Evolutionary conservation across 2,329 filamentous ascomycete species (phyloP).

Genomic region (Ophiostoma ips): DNA sequence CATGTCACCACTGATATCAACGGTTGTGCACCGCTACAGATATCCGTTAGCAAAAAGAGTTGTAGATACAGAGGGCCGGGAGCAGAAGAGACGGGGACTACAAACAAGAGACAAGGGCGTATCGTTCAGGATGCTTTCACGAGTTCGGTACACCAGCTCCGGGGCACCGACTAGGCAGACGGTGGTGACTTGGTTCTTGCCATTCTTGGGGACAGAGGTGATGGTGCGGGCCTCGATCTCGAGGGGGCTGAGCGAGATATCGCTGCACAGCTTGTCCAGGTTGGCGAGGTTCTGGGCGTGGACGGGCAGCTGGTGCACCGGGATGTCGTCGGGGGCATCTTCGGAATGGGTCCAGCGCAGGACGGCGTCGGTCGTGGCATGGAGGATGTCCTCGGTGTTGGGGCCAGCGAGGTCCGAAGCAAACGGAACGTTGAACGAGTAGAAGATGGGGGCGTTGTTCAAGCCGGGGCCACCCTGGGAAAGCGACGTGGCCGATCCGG

Average conservation of each 20-base stretch:
- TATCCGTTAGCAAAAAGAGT: conserved; percentile 1
- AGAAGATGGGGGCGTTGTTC: conserved; percentile 71
- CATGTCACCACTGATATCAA: conserved; percentile 84
- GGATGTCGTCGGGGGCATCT: conserved; percentile 69
- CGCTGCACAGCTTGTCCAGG: conserved; percentile 65
- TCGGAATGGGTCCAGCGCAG: conserved; percentile 89
- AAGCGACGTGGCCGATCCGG: conserved; percentile 6
- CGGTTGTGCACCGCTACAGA: conserved; percentile 68
- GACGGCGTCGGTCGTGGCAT: conserved; percentile 77
- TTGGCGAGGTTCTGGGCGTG: conserved; percentile 76
- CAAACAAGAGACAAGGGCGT: conserved; percentile 72
- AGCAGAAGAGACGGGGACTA: background rate
- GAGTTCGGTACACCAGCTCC: conserved; percentile 78
- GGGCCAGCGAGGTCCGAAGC: conserved; percentile 83
- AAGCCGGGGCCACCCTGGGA: conserved; percentile 51
- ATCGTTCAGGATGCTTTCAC: conserved; percentile 79
- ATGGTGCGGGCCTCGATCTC: conserved; percentile 75
- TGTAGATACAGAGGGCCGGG: background rate
- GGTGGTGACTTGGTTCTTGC: conserved; percentile 61
- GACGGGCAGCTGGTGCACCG: conserved; percentile 80
- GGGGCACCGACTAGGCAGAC: conserved; percentile 82
- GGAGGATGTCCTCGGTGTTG: conserved; percentile 86
- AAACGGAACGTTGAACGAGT: conserved; percentile 96
- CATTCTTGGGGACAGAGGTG: conserved; percentile 62
- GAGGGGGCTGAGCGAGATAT: conserved; percentile 57